These are phyloP conservation scores for Fusarium compactum DNA, from an alignment of 2,329 filamentous ascomycete species.

Conservation along the genomic window DNA sequence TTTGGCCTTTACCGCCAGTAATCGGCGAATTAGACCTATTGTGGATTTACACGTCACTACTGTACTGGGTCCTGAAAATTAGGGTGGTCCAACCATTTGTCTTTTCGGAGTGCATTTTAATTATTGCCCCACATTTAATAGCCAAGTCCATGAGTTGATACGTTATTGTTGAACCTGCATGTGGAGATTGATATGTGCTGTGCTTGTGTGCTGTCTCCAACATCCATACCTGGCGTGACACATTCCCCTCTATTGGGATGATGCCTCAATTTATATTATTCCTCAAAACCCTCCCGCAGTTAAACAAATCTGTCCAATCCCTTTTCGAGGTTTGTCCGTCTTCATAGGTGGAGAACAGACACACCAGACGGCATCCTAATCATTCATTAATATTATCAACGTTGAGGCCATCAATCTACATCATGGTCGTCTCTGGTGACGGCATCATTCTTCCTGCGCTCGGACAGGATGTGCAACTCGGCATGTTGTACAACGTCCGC, in stretches of 20 bases:
- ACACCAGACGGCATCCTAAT: neutral
- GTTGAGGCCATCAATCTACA: neutral
- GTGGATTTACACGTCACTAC: neutral
- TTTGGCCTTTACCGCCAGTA: neutral
- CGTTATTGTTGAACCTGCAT: neutral
- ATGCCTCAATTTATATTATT: neutral
- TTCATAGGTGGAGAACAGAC: neutral
- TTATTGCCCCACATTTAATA: neutral
- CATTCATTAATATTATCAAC: neutral
- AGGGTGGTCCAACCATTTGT: neutral
- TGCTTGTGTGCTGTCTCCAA: neutral
- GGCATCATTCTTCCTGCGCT: neutral
- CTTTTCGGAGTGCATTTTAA: neutral
- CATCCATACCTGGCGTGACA: neutral
- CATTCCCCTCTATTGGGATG: neutral
- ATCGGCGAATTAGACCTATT: neutral
- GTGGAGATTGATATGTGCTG: slow-evolving; percentile 3
- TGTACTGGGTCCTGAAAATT: neutral
- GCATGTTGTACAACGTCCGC: slow-evolving; percentile 7
- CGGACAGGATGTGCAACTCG: neutral
- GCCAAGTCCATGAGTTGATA: neutral
- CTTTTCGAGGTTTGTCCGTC: neutral
- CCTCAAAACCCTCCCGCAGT: neutral
- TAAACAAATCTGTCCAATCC: neutral
- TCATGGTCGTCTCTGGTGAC: slow-evolving; percentile 4